phyloP scores from a whole-genome alignment of 2,329 filamentous ascomycete genomes.

The Colletotrichum tamarilloi region DNA sequence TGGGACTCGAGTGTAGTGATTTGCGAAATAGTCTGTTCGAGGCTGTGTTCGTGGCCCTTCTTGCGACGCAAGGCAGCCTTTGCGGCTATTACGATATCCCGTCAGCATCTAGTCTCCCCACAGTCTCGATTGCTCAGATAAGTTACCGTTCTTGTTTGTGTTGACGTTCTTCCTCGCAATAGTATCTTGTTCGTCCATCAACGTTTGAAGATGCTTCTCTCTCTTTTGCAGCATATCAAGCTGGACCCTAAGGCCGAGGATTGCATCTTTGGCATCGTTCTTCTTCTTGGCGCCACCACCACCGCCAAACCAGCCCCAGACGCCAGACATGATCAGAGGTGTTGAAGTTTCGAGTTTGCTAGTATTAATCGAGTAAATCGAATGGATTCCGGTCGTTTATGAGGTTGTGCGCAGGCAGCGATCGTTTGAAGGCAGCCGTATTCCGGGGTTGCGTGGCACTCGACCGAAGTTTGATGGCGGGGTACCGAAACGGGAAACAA shows the following conservation, averaged over 20 bases:
- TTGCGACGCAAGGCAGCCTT: conserved; percentile 92
- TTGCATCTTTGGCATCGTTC: conserved; percentile 87
- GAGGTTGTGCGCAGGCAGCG: conserved; percentile 26
- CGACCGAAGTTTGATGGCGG: conserved; percentile 35
- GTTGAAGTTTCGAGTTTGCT: conserved; percentile 19
- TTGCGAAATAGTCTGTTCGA: conserved; percentile 90
- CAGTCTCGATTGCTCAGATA: conserved; percentile 13
- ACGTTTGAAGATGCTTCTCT: conserved; percentile 88
- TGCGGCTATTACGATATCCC: conserved; percentile 70
- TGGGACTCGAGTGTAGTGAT: conserved; percentile 94
- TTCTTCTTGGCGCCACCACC: conserved; percentile 85
- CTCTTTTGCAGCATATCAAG: conserved; percentile 98
- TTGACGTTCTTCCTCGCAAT: conserved; percentile 89
- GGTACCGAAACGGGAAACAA: conserved; percentile 33
- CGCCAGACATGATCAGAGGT: conserved; percentile 65
- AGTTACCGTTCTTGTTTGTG: conserved; percentile 90
- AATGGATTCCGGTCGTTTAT: conserved; percentile 6
- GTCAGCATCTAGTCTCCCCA: not conserved
- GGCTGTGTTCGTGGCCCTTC: conserved; percentile 91
- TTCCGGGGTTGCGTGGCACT: conserved; percentile 34
- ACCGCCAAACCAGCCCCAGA: conserved; percentile 95
- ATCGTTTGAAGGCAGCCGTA: conserved; percentile 27
- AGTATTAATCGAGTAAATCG: not conserved
- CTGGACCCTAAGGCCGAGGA: conserved; percentile 86
- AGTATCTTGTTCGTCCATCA: conserved; percentile 92